phyloP scores from a whole-genome alignment of 345 rosid genomes.

The Eucalyptus leucophloia region DNA sequence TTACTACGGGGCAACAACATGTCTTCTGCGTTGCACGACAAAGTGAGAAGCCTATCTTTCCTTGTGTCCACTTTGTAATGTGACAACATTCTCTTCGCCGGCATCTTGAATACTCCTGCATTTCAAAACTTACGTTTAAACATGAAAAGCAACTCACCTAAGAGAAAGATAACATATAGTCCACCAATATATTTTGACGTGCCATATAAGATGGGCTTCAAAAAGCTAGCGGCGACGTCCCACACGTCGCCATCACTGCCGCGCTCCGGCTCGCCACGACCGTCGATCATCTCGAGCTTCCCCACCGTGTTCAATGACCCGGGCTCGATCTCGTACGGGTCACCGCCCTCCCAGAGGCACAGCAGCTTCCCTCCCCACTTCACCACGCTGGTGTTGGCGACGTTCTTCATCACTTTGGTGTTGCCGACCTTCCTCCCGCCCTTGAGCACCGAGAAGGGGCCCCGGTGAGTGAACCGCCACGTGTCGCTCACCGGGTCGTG shows the following conservation, averaged over 20 bases:
- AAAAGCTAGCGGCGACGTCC: slow-evolving; percentile 51
- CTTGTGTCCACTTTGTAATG: slow-evolving; percentile 63
- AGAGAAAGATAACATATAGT: neutral
- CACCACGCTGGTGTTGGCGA: slow-evolving; percentile 80
- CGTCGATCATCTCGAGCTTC: slow-evolving; percentile 26
- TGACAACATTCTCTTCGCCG: slow-evolving; percentile 76
- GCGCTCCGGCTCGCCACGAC: neutral
- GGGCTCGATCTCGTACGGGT: slow-evolving; percentile 71
- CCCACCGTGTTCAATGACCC: slow-evolving; percentile 64
- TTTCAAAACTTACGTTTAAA: neutral
- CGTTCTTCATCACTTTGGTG: slow-evolving; percentile 90
- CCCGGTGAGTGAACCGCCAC: slow-evolving; percentile 76
- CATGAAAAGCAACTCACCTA: neutral
- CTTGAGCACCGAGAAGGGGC: slow-evolving; percentile 78
- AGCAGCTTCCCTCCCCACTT: slow-evolving; percentile 65
- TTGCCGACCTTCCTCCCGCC: slow-evolving; percentile 66
- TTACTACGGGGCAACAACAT: slow-evolving; percentile 79
- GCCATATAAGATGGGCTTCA: slow-evolving; percentile 74
- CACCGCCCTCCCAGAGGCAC: slow-evolving; percentile 96
- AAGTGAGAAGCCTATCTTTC: slow-evolving; percentile 52
- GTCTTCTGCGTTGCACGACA: slow-evolving; percentile 88
- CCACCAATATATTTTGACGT: neutral
- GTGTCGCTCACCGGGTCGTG: slow-evolving; percentile 51
- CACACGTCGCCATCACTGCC: neutral
- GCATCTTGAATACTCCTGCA: slow-evolving; percentile 79